Evolutionary conservation across 345 rosid species (phyloP).

Genomic region (Gossypium raimondii): DNA sequence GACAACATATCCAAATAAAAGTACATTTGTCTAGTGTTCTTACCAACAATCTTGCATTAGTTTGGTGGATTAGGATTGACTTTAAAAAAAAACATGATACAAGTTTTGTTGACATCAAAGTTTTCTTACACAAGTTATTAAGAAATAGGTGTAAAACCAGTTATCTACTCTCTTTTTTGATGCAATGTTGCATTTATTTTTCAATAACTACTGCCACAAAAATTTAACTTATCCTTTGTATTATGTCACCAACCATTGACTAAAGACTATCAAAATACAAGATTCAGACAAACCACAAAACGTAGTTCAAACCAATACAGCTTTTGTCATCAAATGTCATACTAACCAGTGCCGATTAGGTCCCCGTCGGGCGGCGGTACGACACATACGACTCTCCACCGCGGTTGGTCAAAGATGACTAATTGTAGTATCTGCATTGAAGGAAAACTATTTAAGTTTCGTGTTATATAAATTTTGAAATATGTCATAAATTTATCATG

Average conservation of each 20-base stretch:
- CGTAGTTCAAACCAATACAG: background rate
- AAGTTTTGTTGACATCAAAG: background rate
- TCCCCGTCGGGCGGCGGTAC: background rate
- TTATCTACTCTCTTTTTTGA: background rate
- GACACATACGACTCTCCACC: background rate
- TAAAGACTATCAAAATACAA: background rate
- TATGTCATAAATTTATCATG: background rate
- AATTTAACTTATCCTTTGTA: background rate
- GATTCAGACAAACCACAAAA: no score
- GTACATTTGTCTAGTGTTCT: background rate
- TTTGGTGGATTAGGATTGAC: conserved; percentile 17
- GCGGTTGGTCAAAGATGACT: background rate
- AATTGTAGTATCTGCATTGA: background rate
- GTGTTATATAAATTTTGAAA: background rate
- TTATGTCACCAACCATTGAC: conserved; percentile 11
- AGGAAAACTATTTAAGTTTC: background rate
- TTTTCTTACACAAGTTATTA: background rate
- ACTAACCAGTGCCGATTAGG: no score
- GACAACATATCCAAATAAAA: background rate
- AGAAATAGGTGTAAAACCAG: background rate
- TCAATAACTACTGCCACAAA: conserved; percentile 1
- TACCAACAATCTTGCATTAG: background rate
- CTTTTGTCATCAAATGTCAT: background rate
- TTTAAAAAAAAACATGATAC: background rate
- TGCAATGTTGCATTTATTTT: background rate